Evolutionary conservation across 306 rosid genomes (phyloP), one percentile per base, ranked within the genome.

Genomic region (Sesbania bispinosa): DNA sequence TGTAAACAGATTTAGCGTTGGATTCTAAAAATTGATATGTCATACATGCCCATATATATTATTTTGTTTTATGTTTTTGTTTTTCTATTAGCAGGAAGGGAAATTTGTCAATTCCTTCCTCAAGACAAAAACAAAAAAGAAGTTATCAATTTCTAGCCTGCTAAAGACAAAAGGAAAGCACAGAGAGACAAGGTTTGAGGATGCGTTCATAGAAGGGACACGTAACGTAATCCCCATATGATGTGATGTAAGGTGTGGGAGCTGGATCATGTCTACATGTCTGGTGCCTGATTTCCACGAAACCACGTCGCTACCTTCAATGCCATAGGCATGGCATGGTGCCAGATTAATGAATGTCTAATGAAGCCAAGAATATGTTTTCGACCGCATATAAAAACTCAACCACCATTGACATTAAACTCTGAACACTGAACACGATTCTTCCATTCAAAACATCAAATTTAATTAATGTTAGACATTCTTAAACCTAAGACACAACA

Each of bases 161-260:
- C 4, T 69, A 1, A 32, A 46, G 77, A 32, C 35, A 45, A 58
- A 73, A 36, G 38, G 5, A 13, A 9, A 59, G 20, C 7, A 39
- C 4, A 10, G 0, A 33, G 53, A 33, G 78, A 78, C 55, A 71
- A 78, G 53, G 32, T 14, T 43, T 32, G 74, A 45, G 69, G 61
- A 32, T 10, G 62, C 59, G 73, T 50, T 1, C 2, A 4, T 52
- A 41, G 39, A 60, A 29, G 4, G 20, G 59, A 68, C 83, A 61
- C 80, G 83, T 65, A 62, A 52, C 67, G 73, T 38, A 71, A 32
- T 62, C n/a, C 6, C 11, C 33, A 47, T 27, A 29, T 16, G 6
- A n/a, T n/a, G n/a, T 15, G 35, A 50, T n/a, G 27, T 30, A 64
- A 4, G 43, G 11, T 33, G 18, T n/a, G n/a, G n/a, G n/a, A n/a